Percentiles rank a stretch among this genome's conserved stretches.
phyloP scores from a whole-genome alignment of 2,329 filamentous ascomycete species.

The Lasiodiplodia hormozganensis region DNA sequence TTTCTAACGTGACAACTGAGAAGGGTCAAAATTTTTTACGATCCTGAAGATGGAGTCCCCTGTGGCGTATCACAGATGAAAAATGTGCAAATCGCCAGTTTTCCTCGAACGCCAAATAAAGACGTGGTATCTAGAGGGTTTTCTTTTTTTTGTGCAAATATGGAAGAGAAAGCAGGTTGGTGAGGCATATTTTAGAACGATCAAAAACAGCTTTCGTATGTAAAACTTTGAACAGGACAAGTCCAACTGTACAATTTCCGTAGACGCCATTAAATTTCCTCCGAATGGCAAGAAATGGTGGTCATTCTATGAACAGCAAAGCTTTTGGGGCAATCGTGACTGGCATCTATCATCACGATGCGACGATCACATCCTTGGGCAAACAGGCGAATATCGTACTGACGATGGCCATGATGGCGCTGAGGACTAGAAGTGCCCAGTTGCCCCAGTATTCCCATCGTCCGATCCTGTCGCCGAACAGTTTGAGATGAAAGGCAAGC shows the following conservation, averaged over 20 bases:
- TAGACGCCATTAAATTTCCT: neutral
- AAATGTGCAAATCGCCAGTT: neutral
- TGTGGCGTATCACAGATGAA: neutral
- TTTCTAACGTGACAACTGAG: too few species aligned
- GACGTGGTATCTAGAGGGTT: too few species aligned
- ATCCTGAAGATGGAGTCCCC: neutral
- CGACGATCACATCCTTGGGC: conserved; percentile 72
- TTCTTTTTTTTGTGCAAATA: neutral
- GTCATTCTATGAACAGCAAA: neutral
- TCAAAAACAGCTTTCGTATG: neutral
- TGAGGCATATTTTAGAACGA: neutral
- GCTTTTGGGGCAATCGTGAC: neutral
- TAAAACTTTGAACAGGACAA: neutral
- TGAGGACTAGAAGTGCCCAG: conserved; percentile 73
- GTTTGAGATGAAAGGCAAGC: conserved; percentile 85
- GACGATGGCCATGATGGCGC: conserved; percentile 71
- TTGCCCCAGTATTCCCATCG: conserved; percentile 68
- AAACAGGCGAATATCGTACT: conserved; percentile 90
- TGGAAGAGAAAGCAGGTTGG: neutral
- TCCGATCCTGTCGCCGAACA: conserved; percentile 78
- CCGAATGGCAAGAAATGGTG: neutral
- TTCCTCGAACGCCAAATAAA: neutral
- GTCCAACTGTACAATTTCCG: neutral
- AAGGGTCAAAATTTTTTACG: too few species aligned
- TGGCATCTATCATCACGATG: neutral